Evolutionary conservation across 78 protist genomes (phyloP).

Genomic region (Cyanophora paradoxa): DNA sequence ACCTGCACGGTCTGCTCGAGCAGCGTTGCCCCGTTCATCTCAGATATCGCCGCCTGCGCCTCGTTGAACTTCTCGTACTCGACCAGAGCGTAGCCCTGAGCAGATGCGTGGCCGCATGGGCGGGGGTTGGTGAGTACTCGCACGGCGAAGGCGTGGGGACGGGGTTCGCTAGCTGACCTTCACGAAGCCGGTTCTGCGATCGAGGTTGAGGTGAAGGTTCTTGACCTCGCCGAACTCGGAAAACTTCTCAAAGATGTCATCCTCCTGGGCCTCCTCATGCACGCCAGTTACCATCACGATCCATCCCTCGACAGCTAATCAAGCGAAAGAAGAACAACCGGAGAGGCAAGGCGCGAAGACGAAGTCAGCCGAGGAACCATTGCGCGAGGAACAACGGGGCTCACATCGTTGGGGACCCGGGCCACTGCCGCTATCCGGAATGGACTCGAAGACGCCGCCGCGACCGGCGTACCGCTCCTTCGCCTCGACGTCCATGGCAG

Average conservation of each 20-base stretch:
- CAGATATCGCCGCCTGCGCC: slow-evolving; percentile 4
- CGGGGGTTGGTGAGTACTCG: no score
- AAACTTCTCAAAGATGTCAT: slow-evolving; percentile 56
- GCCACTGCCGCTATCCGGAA: background rate
- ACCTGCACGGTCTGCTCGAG: slow-evolving; percentile 1
- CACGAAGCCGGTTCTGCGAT: slow-evolving; percentile 75
- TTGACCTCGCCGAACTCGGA: slow-evolving; percentile 66
- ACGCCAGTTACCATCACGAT: slow-evolving; percentile 59
- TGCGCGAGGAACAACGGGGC: no score
- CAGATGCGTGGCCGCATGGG: no score
- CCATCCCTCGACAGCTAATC: slow-evolving; percentile 81
- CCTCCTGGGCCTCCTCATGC: slow-evolving; percentile 79
- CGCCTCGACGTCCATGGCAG: background rate
- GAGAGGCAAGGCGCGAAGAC: background rate
- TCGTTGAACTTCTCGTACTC: slow-evolving; percentile 3
- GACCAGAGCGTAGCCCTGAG: slow-evolving; percentile 17
- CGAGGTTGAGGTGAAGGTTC: slow-evolving; percentile 68
- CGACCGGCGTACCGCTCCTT: slow-evolving; percentile 6
- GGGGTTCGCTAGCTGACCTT: no score
- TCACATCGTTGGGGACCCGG: background rate
- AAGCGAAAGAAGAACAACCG: background rate
- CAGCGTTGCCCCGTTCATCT: background rate
- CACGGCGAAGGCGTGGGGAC: no score
- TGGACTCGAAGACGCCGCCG: background rate
- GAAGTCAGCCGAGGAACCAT: no score